Evolutionary conservation across 306 rosid genomes (phyloP).

Genomic region (Vigna reflexopilosa): DNA sequence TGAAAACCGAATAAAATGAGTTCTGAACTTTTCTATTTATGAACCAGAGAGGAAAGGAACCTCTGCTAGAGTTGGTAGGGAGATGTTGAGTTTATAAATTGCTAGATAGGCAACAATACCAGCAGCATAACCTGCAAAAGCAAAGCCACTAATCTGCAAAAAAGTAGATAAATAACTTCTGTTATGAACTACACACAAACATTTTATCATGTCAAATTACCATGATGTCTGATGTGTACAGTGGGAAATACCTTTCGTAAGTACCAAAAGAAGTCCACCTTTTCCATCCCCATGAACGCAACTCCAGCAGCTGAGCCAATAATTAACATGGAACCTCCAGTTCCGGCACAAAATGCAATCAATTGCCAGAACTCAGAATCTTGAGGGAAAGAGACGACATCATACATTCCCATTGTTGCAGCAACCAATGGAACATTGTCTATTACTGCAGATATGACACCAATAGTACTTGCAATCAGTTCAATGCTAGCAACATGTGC

Average conservation of each 20-base stretch:
- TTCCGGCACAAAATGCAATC: constrained; percentile 88
- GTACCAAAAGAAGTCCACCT: constrained; percentile 97
- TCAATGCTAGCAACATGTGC: constrained; percentile 71
- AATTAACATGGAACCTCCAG: constrained; percentile 96
- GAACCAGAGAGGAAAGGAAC: constrained; percentile 76
- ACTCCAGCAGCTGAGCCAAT: constrained; percentile 98
- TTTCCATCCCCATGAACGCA: constrained; percentile 99
- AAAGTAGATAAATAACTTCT: not conserved
- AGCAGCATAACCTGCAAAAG: constrained; percentile 92
- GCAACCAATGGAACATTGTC: constrained; percentile 97
- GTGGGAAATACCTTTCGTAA: constrained; percentile 70
- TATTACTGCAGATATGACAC: constrained; percentile 83
- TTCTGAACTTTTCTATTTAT: constrained; percentile 38
- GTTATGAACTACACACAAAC: constrained; percentile 17
- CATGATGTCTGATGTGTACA: not conserved
- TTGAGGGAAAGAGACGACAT: constrained; percentile 76
- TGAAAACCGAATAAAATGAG: constrained; percentile 37
- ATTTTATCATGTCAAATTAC: constrained; percentile 3
- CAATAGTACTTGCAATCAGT: constrained; percentile 80
- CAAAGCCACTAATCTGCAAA: constrained; percentile 93
- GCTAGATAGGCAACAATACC: constrained; percentile 86
- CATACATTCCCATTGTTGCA: constrained; percentile 95
- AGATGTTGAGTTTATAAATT: constrained; percentile 62
- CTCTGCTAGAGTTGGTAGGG: constrained; percentile 76
- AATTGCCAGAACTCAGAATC: constrained; percentile 98